A percentile compares a stretch with the other conserved stretches of the same genome.
Conservation (phyloP, 768 basidiomycete genomes). For the Russula brevipes region DNA sequence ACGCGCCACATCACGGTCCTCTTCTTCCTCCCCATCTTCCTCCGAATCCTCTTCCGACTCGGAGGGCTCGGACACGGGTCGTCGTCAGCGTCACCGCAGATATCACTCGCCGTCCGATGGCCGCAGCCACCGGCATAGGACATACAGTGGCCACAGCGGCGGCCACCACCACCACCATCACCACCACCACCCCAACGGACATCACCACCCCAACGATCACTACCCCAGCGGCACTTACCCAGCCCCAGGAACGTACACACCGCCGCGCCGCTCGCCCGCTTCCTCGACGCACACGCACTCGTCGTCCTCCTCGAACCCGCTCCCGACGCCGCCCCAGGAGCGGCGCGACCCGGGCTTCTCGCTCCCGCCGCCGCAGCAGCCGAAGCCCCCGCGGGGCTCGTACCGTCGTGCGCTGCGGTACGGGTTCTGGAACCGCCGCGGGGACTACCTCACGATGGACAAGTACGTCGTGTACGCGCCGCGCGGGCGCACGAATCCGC, state of each 20-base stretch:
- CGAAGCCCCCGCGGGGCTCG: constrained; percentile 31
- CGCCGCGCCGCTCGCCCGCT: constrained; percentile 24
- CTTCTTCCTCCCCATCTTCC: background rate
- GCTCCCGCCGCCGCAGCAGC: constrained; percentile 28
- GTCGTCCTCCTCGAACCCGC: constrained; percentile 18
- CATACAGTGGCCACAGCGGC: constrained; percentile 1
- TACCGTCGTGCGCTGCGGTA: constrained; percentile 38
- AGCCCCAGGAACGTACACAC: background rate
- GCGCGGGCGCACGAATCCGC: constrained; percentile 47
- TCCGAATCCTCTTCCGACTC: constrained; percentile 10
- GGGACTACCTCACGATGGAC: constrained; percentile 57
- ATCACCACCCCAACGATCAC: background rate
- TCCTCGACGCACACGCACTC: constrained; percentile 19
- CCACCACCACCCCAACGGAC: background rate
- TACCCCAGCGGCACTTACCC: background rate
- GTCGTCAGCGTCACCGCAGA: background rate
- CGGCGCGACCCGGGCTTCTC: constrained; percentile 25
- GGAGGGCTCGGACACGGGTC: background rate
- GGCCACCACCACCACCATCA: background rate
- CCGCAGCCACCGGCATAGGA: constrained; percentile 11
- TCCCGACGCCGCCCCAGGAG: constrained; percentile 18
- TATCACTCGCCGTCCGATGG: constrained; percentile 11
- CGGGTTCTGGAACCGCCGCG: constrained; percentile 73
- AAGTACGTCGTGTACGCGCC: constrained; percentile 67
- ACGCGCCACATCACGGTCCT: constrained; percentile 50